Conservation (phyloP, 2,329 filamentous ascomycete species). For the Colletotrichum zoysiae region DNA sequence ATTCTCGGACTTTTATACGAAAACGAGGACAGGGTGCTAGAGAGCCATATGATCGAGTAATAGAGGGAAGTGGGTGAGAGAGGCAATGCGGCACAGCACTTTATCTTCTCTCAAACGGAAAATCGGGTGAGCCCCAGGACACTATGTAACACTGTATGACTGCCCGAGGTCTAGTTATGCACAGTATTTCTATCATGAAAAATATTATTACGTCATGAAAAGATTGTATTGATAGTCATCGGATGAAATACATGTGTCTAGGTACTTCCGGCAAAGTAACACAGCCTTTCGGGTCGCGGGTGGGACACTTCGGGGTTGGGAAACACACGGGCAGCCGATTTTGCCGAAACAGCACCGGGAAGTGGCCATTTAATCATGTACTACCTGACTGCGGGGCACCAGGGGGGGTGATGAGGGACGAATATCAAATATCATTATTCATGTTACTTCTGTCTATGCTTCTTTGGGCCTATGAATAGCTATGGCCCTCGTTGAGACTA, state of each 20-base stretch:
- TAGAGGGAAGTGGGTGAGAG: not conserved
- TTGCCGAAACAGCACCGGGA: constrained; percentile 7
- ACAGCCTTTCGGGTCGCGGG: constrained; percentile 15
- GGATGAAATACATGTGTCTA: not conserved
- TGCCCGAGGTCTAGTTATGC: not conserved
- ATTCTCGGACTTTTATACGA: not conserved
- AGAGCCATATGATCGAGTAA: not conserved
- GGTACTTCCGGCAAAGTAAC: not conserved
- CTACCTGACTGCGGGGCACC: not conserved
- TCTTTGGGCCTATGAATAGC: not conserved
- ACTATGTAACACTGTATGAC: not conserved
- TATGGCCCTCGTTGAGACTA: not conserved
- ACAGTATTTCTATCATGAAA: not conserved
- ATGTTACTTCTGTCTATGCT: not conserved
- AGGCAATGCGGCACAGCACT: not conserved
- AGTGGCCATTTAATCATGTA: not conserved
- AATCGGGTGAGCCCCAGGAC: constrained; percentile 4
- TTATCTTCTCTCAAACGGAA: not conserved
- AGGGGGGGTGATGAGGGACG: not conserved
- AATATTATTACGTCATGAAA: not conserved
- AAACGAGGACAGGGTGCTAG: too few species aligned
- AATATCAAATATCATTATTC: not conserved
- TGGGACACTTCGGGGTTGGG: constrained; percentile 20
- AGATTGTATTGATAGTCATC: constrained; percentile 4
- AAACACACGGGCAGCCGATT: not conserved